phyloP scores from a whole-genome alignment of 2,329 filamentous ascomycete genomes.

The Clonostachys solani region DNA sequence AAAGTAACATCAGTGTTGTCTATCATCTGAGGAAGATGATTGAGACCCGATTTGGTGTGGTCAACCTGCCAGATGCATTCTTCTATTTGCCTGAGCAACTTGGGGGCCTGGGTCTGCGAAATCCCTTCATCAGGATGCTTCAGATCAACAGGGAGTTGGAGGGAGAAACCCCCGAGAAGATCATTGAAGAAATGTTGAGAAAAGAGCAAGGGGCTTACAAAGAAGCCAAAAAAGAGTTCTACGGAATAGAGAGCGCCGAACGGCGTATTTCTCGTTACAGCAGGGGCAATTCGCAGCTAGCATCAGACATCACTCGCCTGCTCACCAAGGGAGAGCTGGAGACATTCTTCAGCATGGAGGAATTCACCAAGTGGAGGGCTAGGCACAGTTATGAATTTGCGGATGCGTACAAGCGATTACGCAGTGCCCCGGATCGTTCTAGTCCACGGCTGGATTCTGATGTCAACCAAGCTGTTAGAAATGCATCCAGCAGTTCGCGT shows the following conservation, averaged over 20 bases:
- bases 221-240: not conserved
- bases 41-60: conserved; percentile 23
- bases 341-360: not conserved
- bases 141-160: conserved; percentile 20
- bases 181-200: not conserved
- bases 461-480: too few relatives aligned
- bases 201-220: not conserved
- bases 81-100: conserved; percentile 39
- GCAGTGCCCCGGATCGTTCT: not conserved
- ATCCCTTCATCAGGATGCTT: conserved; percentile 37
- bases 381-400: not conserved
- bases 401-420: not conserved
- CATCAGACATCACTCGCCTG: not conserved
- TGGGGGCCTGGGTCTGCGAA: conserved; percentile 39
- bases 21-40: conserved; percentile 21
- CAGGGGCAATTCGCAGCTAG: not conserved
- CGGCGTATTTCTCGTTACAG: not conserved
- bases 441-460: not conserved
- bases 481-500: too few relatives aligned
- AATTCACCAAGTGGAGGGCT: not conserved
- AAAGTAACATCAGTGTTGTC: conserved; percentile 14
- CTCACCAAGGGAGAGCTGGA: not conserved
- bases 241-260: not conserved
- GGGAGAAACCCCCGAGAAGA: not conserved
- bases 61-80: conserved; percentile 36